Evolutionary conservation across 129 eudicot genomes (phyloP).

Genomic region (Gnaphalium uliginosum): DNA sequence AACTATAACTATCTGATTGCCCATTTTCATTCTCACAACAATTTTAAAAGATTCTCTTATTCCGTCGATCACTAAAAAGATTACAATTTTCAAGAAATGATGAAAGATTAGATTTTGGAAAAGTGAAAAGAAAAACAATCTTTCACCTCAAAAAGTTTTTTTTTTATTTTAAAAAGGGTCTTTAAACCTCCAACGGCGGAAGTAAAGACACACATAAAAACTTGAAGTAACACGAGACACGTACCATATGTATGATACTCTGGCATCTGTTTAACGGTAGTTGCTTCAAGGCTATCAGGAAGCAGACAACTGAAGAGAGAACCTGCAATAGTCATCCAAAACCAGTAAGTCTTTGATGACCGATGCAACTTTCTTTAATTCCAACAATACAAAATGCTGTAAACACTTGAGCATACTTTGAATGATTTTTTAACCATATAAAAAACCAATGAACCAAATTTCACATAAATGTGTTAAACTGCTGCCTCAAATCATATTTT

Average conservation of each 20-base stretch:
- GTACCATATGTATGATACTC: constrained; percentile 70
- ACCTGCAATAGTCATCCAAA: constrained; percentile 49
- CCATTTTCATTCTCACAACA: not conserved
- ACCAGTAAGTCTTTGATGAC: constrained; percentile 5
- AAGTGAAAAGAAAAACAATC: too few species aligned
- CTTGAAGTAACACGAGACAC: constrained; percentile 1
- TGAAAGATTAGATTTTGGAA: not conserved
- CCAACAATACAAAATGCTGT: not conserved
- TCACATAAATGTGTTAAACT: not conserved
- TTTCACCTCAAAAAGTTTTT: not conserved
- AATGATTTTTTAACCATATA: not conserved
- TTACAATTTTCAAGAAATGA: not conserved
- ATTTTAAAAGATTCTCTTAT: not conserved
- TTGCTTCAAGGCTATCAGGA: constrained; percentile 83
- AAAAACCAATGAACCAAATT: not conserved
- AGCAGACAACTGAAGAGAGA: constrained; percentile 74
- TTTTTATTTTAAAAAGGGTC: too few species aligned
- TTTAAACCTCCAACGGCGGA: not conserved
- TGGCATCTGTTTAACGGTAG: constrained; percentile 65
- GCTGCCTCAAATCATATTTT: not conserved
- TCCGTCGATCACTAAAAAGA: not conserved
- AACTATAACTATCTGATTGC: not conserved
- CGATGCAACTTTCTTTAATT: not conserved
- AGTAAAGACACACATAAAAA: not conserved
- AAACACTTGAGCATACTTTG: not conserved